Base-by-base conservation (phyloP, 2,329 filamentous ascomycete species). In the Ophidiomyces ophidiicola region DNA sequence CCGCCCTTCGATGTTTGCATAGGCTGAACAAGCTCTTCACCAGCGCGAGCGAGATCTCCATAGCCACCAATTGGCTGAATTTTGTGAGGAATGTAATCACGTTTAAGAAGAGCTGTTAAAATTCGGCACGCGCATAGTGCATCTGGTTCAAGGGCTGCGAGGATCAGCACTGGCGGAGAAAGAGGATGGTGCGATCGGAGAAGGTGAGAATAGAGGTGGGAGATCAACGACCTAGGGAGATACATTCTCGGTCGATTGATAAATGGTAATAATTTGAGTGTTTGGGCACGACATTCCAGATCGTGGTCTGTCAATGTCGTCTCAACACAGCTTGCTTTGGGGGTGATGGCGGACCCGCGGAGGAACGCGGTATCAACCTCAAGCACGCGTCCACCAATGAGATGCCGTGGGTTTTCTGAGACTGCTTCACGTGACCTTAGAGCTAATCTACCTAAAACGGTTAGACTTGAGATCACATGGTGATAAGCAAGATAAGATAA, bases 61-160 rank as follows among this genome's bases (percentile, higher is more conserved):
- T 94, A 96, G 40, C 90, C 90, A 14, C 84, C 77, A 39, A 98
- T 80, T 1, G 90, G 90, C 54, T 94, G 84, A 54, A 96, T 94
- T 63, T 94, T 96, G 67, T 96, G 88, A 10, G 82, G 83, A 50
- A 98, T 93, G 57, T 93, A 96, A 68, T 98, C 90, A 69, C 88
- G 82, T 64, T 93, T 94, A 44, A 98, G 71, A n/a, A 98, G 72
- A 36, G 81, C 74, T 2, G 88, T 93, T 33, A 98, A 76, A 45
- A 98, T 94, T 45, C 87, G 85, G 59, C 86, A 93, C 46, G 87
- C 90, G 62, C 88, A 96, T 46, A 98, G 76, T 47, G 90, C 83
- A 65, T 98, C 90, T 40, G 90, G 86, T 56, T 94, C 88, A 57
- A 96, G 82, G 24, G 88, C 83, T 48, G 87, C 87, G 41, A 98